A percentile compares a stretch with the other conserved stretches of the same genome.
These are phyloP conservation scores for Fusarium vanettenii DNA, from an alignment of 2,329 filamentous ascomycete species.

Conservation along the genomic window DNA sequence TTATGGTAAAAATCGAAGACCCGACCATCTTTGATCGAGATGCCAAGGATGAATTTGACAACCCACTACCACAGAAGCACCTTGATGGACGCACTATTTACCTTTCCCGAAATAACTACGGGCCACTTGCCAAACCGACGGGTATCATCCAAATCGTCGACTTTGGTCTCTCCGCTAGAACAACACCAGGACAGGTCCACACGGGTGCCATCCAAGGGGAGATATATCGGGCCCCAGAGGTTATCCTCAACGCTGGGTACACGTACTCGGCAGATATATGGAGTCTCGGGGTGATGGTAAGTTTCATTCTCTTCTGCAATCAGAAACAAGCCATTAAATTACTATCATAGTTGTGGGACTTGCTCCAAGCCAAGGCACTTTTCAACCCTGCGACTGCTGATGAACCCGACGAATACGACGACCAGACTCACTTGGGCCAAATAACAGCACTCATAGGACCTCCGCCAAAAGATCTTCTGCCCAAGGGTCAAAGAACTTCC, in stretches of 20 bases:
- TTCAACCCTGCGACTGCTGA: neutral
- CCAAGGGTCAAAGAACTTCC: slow-evolving; percentile 14
- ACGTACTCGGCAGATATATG: slow-evolving; percentile 36
- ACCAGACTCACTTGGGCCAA: slow-evolving; percentile 8
- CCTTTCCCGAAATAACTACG: slow-evolving; percentile 38
- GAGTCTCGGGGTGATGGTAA: slow-evolving; percentile 40
- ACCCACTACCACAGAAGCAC: slow-evolving; percentile 37
- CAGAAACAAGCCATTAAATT: neutral
- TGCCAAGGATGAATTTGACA: slow-evolving; percentile 31
- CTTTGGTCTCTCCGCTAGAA: slow-evolving; percentile 26
- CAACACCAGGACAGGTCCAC: slow-evolving; percentile 3
- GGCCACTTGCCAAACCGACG: slow-evolving; percentile 19
- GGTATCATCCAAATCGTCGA: slow-evolving; percentile 33
- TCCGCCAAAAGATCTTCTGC: slow-evolving; percentile 1
- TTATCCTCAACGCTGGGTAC: slow-evolving; percentile 36
- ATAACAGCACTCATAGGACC: slow-evolving; percentile 14
- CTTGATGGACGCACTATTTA: slow-evolving; percentile 31
- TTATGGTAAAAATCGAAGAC: slow-evolving; percentile 37
- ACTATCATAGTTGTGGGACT: slow-evolving; percentile 12
- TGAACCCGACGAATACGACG: slow-evolving; percentile 8
- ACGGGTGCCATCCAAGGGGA: slow-evolving; percentile 27
- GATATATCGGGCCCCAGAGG: slow-evolving; percentile 35
- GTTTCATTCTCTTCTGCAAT: fast-evolving
- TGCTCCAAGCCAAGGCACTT: slow-evolving; percentile 15
- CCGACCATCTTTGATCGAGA: slow-evolving; percentile 24